phyloP scores from a whole-genome alignment of 495 filamentous ascomycete genomes.

The Elaphomyces granulatus region DNA sequence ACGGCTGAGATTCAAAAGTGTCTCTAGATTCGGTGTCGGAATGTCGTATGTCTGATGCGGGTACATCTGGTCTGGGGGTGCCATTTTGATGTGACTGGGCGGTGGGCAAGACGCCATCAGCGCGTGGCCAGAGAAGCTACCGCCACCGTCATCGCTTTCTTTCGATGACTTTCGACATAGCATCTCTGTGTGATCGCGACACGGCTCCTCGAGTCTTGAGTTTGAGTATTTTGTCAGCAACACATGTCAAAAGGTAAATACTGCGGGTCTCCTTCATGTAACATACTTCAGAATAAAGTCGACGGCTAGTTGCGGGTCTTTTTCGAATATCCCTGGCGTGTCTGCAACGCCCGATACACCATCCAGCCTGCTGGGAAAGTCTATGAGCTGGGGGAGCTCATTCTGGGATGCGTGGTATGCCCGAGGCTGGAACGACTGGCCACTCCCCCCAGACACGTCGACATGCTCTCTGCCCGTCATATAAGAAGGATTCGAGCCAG shows the following conservation, averaged over 20 bases:
- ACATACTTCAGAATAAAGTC: conserved; percentile 95
- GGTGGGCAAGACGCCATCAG: conserved; percentile 85
- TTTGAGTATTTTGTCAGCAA: too few relatives aligned
- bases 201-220: conserved; percentile 91
- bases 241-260: conserved; percentile 8
- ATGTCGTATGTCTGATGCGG: conserved; percentile 37
- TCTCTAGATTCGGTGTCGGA: conserved; percentile 56
- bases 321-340: conserved; percentile 51
- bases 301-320: conserved; percentile 62
- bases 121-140: conserved; percentile 59
- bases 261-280: too few relatives aligned
- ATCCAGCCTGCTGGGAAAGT: conserved; percentile 14
- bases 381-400: conserved; percentile 12
- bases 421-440: conserved; percentile 20
- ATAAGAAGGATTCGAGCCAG: conserved; percentile 21
- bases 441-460: conserved; percentile 21
- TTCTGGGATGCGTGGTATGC: conserved; percentile 15
- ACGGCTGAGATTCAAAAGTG: conserved; percentile 70
- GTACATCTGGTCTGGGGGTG: conserved; percentile 27
- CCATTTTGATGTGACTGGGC: conserved; percentile 31
- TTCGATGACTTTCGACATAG: conserved; percentile 34
- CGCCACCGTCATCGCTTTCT: conserved; percentile 35
- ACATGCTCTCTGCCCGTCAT: conserved; percentile 23
- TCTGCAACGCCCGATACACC: conserved; percentile 7
- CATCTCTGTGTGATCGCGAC: conserved; percentile 84